A percentile compares a stretch with the other conserved stretches of the same genome.
Conservation (phyloP, 345 rosid species). For the Hypericum androsaemum region DNA sequence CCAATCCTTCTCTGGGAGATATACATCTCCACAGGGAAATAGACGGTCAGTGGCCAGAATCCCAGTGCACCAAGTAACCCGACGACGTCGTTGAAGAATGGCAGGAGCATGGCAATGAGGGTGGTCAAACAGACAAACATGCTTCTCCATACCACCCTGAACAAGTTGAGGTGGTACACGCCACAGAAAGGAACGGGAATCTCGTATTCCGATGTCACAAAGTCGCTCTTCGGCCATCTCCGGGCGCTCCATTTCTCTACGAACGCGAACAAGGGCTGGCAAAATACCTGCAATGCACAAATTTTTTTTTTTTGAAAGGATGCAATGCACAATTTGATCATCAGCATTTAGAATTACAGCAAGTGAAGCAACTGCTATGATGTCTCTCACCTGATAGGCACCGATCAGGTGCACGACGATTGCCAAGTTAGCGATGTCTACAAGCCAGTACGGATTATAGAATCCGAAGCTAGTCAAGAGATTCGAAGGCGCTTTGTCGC, state of each 20-base stretch:
- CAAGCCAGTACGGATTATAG: slow-evolving; percentile 71
- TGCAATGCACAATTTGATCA: too few species aligned
- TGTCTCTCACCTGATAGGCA: slow-evolving; percentile 41
- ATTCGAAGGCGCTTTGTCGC: slow-evolving; percentile 63
- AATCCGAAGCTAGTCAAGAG: slow-evolving; percentile 73
- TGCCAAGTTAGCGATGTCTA: slow-evolving; percentile 59
- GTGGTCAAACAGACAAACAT: slow-evolving; percentile 35
- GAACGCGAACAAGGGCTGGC: slow-evolving; percentile 59
- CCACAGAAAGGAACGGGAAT: slow-evolving; percentile 33
- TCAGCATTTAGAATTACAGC: too few species aligned
- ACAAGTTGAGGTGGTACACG: slow-evolving; percentile 37
- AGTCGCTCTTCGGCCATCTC: slow-evolving; percentile 34
- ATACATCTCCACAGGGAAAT: slow-evolving; percentile 45
- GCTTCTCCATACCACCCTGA: slow-evolving; percentile 45
- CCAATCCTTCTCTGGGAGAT: slow-evolving; percentile 31
- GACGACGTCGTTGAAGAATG: slow-evolving; percentile 44
- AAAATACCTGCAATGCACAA: slow-evolving; percentile 35
- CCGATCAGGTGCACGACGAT: slow-evolving; percentile 71
- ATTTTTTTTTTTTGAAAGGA: too few species aligned
- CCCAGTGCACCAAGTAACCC: slow-evolving; percentile 49
- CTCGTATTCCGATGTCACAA: slow-evolving; percentile 33
- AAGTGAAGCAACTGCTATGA: too few species aligned
- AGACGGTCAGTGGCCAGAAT: slow-evolving; percentile 51
- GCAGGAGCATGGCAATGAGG: slow-evolving; percentile 45
- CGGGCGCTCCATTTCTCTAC: slow-evolving; percentile 41